phyloP scores from a whole-genome alignment of 495 filamentous ascomycete genomes.

The Apiosordaria backusii region DNA sequence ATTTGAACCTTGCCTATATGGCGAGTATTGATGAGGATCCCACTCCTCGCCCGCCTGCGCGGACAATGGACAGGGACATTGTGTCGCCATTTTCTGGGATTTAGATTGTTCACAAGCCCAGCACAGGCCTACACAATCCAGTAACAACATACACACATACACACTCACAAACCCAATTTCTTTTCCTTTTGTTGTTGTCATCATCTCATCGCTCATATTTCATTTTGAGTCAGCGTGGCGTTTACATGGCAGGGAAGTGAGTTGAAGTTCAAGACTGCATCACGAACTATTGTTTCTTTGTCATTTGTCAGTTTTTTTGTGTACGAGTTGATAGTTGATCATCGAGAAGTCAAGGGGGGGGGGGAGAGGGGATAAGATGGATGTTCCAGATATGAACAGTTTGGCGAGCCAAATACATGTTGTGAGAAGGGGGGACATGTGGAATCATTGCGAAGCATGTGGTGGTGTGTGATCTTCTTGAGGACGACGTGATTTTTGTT shows the following conservation, averaged over 20 bases:
- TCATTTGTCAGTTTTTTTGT: background rate
- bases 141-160: background rate
- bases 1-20: constrained; percentile 7
- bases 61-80: constrained; percentile 13
- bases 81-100: constrained; percentile 28
- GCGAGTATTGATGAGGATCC: constrained; percentile 29
- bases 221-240: constrained; percentile 24
- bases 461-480: background rate
- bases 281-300: constrained; percentile 1
- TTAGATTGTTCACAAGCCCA: background rate
- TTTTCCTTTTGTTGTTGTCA: constrained; percentile 6
- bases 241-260: constrained; percentile 15
- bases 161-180: background rate
- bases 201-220: background rate
- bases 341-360: background rate
- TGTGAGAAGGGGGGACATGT: background rate
- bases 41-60: constrained; percentile 28
- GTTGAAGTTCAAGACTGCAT: constrained; percentile 20
- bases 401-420: background rate
- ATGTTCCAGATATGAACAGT: background rate
- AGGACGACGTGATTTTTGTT: background rate
- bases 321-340: background rate
- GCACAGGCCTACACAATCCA: too few species aligned
- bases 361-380: background rate
- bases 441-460: background rate